phyloP scores from a whole-genome alignment of 768 basidiomycete species.

The Macrolepiota dolichaula region DNA sequence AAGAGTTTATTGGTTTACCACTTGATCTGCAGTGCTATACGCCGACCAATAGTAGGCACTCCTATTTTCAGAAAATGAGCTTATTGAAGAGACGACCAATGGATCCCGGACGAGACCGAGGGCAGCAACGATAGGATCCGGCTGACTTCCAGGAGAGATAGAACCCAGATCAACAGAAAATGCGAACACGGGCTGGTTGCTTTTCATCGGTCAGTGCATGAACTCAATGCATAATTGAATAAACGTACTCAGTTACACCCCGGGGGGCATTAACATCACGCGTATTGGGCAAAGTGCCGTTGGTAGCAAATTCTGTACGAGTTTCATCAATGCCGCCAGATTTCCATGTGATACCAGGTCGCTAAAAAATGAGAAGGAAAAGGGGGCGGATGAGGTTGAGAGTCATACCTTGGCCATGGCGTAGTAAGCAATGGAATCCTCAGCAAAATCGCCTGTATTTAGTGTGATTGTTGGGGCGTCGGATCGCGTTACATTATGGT shows the following conservation, averaged over 20 bases:
- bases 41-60: slow-evolving; percentile 35
- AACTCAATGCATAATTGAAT: neutral
- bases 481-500: slow-evolving; percentile 42
- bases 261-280: slow-evolving; percentile 38
- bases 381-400: neutral
- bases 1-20: slow-evolving; percentile 22
- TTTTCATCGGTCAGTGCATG: neutral
- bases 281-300: slow-evolving; percentile 34
- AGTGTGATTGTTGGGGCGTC: slow-evolving; percentile 26
- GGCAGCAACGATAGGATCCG: slow-evolving; percentile 28
- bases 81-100: slow-evolving; percentile 24
- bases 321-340: slow-evolving; percentile 35
- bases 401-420: slow-evolving; percentile 32
- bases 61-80: slow-evolving; percentile 23
- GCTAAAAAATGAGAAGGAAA: neutral
- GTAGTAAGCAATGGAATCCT: slow-evolving; percentile 48
- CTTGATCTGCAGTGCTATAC: slow-evolving; percentile 25
- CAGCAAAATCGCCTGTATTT: slow-evolving; percentile 43
- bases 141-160: slow-evolving; percentile 19
- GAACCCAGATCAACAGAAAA: slow-evolving; percentile 43
- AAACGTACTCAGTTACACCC: slow-evolving; percentile 22
- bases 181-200: slow-evolving; percentile 44
- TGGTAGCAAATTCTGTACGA: slow-evolving; percentile 37
- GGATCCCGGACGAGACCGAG: slow-evolving; percentile 38
- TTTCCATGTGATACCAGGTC: slow-evolving; percentile 34